Base-by-base conservation (phyloP, 805 yeast species). In the Kuraishia molischiana region DNA sequence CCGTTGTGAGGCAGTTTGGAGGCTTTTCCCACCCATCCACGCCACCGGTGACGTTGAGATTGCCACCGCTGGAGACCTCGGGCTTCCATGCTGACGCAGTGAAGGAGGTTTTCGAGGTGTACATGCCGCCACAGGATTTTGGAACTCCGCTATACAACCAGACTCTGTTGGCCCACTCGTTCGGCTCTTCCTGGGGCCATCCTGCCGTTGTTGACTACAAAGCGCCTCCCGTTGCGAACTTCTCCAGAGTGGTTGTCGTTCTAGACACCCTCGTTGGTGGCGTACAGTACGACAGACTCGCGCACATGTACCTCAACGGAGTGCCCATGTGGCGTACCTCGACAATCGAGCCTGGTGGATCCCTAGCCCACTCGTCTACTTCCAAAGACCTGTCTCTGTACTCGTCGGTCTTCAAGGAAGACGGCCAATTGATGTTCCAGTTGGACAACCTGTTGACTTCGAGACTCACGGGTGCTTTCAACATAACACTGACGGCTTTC, bases 281-380 rank as follows among this genome's bases (percentile, higher is more conserved):
- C 5, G 67, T 73, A 11, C 86, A 79, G 51, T 77, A 73, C 46
- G 85, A 79, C 49, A 59, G 86, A 41, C 58, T 79, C 45, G 77
- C 77, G 14, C 80, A 79, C 52, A 62, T 84, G 34, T 79, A 69
- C 47, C 55, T 82, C 24, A 66, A 67, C 40, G 84, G 78, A 24
- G 63, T 69, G 13, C 83, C 83, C 44, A 61, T 85, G 29, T 85
- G 95, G 95, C 72, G 95, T 56, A 77, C 85, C 1, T 79, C 90
- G 2, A 86, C 95, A 2, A 77, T 83, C 13, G 95, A 85, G 56
- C 95, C 95, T 1, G 70, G 71, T 40, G 57, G 79, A 48, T 52
- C 50, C 11, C 46, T 59, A 2, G 69, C 71, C 8, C 71, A 64
- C 44, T 72, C 82, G 19, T 49, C 56, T 4, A 59, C 69, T 38